Conservation (phyloP, 306 rosid genomes). For the Datisca glomerata region DNA sequence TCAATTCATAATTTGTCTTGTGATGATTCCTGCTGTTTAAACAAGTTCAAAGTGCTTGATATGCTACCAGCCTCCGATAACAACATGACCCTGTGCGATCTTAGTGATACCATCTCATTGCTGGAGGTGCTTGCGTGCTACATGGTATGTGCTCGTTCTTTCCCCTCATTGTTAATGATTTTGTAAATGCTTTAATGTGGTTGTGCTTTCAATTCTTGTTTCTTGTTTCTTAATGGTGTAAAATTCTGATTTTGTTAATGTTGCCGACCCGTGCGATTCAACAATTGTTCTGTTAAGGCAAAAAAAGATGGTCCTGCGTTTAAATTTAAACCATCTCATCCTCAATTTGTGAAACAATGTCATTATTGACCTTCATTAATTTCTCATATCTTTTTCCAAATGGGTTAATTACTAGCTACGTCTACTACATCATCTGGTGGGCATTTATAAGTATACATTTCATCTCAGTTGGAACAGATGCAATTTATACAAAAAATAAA, state of each 20-base stretch:
- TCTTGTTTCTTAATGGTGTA: neutral
- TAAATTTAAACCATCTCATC: no score
- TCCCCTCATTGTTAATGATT: constrained; percentile 9
- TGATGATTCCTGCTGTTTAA: constrained; percentile 26
- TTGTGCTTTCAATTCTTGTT: neutral
- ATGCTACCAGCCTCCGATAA: constrained; percentile 15
- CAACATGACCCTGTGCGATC: constrained; percentile 19
- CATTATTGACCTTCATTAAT: no score
- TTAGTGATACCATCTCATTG: constrained; percentile 53
- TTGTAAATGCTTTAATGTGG: neutral
- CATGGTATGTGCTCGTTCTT: constrained; percentile 35
- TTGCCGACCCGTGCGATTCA: no score
- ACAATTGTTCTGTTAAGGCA: no score
- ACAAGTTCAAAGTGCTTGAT: constrained; percentile 22
- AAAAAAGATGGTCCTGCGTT: no score
- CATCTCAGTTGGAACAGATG: no score
- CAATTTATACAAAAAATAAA: no score
- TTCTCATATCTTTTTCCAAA: no score
- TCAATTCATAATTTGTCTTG: neutral
- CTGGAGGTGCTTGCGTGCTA: constrained; percentile 65
- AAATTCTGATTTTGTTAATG: neutral
- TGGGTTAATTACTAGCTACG: no score
- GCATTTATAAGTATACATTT: no score
- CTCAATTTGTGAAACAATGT: no score
- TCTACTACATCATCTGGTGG: no score